Base-by-base conservation (phyloP, 2,329 filamentous ascomycete genomes). In the Cladosporium sp. region DNA sequence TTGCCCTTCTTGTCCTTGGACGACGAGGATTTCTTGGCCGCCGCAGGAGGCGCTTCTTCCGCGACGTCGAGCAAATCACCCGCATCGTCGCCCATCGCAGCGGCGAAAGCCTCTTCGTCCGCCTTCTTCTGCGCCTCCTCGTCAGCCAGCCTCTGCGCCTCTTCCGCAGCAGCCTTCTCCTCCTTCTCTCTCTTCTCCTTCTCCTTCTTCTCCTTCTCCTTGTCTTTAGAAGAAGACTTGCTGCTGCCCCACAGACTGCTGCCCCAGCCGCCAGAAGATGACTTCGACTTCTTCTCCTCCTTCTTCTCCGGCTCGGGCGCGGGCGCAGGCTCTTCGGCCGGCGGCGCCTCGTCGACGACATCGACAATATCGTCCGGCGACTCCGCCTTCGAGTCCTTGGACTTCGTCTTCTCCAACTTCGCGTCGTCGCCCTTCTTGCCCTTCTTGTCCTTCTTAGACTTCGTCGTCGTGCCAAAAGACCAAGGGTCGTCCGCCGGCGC, bases 381-480 rank as follows among this genome's bases (percentile, higher is more conserved):
- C 45, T 61, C 41, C 54, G 66, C 66, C 54, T 67, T 63, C 9
- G 60, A 61, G 41, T 64, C 64, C 44, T 65, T 68, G 0, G 61
- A 64, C 44, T 68, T 71, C 40, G 64, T 66, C 19, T 68, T 64
- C 13, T 63, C 56, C 1, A 71, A 48, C 61, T 50, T 63, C 54
- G 43, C 50, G 45, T 58, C 68, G 56, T 51, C 66, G 57, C 49
- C 66, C 63, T 58, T 68, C 51, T 66, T 66, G 54, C 60, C 56
- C 18, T 77, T 74, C 60, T 77, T 77, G 59, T 76, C 74, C 14
- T 74, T 70, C 59, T 79, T 77, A 55, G 75, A 78, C 59, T 76
- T 75, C 74, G 78, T 67, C 2, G 59, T 41, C 5, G 62, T 54
- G 9, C 57, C 56, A 28, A 63, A 63, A 28, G 56, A 57, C 63